Conservation (phyloP, 2,329 filamentous ascomycete species). For the Diplodia mutila region DNA sequence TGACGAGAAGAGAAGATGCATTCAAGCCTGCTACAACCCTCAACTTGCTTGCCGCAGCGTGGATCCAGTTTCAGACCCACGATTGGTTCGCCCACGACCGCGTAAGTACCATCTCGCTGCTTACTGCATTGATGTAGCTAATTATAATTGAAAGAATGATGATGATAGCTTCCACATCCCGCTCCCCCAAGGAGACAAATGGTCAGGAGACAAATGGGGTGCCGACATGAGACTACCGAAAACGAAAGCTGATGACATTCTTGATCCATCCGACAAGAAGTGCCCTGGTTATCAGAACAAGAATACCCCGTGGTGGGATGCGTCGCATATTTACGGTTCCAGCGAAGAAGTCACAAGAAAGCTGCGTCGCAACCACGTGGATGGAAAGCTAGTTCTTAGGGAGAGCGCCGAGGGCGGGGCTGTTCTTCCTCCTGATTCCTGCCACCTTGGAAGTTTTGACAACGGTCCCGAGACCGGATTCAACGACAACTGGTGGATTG, state of each 20-base stretch:
- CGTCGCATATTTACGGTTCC: conserved; percentile 53
- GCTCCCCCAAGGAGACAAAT: conserved; percentile 41
- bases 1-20: conserved; percentile 41
- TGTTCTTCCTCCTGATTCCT: conserved; percentile 45
- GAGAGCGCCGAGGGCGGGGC: conserved; percentile 43
- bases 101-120: too few species aligned
- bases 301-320: conserved; percentile 55
- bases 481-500: conserved; percentile 53
- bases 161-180: too few species aligned
- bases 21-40: conserved; percentile 52
- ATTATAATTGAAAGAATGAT: too few species aligned
- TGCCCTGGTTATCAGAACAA: conserved; percentile 49
- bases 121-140: too few species aligned
- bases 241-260: conserved; percentile 41
- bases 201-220: conserved; percentile 37
- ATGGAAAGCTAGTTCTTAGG: conserved; percentile 42
- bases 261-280: conserved; percentile 43
- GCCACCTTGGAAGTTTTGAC: too few species aligned
- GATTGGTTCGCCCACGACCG: conserved; percentile 46
- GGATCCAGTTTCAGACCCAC: conserved; percentile 56
- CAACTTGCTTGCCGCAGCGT: conserved; percentile 53
- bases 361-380: conserved; percentile 40
- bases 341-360: conserved; percentile 42
- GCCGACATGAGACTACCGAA: conserved; percentile 47
- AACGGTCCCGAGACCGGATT: conserved; percentile 50